These are phyloP conservation scores for Dichotomopilus funicola DNA, from an alignment of 2,329 filamentous ascomycete genomes.

Conservation along the genomic window DNA sequence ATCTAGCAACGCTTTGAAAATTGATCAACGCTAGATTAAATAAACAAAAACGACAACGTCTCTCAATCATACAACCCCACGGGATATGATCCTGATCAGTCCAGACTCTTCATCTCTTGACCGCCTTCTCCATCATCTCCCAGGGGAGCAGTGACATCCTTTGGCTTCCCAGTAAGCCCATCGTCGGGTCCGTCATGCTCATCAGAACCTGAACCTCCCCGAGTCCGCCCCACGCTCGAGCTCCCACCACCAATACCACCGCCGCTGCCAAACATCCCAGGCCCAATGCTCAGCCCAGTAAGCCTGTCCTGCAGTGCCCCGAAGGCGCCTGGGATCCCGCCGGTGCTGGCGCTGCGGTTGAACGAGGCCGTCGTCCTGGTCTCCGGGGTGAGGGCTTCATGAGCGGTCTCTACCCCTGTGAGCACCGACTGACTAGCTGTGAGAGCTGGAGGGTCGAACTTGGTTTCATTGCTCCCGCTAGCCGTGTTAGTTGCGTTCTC, in stretches of 20 bases:
- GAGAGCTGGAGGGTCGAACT: conserved; percentile 35
- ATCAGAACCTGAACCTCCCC: conserved; percentile 2
- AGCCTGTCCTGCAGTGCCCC: conserved; percentile 43
- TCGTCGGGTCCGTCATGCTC: conserved; percentile 1
- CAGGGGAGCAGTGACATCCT: background rate
- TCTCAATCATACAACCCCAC: background rate
- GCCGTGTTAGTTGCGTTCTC: no score
- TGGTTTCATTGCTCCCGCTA: conserved; percentile 11
- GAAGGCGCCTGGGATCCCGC: conserved; percentile 38
- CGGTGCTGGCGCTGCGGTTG: conserved; percentile 40
- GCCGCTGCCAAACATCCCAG: conserved; percentile 27
- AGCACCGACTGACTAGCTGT: conserved; percentile 47
- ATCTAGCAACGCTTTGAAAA: no score
- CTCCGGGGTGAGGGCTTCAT: conserved; percentile 43
- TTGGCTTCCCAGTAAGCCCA: background rate
- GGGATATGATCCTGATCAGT: conserved; percentile 8
- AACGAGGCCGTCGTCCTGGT: conserved; percentile 30
- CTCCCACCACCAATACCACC: conserved; percentile 12
- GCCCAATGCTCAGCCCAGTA: conserved; percentile 43
- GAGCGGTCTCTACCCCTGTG: conserved; percentile 51
- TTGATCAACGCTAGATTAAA: no score
- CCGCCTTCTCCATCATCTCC: conserved; percentile 7
- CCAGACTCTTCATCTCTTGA: conserved; percentile 25
- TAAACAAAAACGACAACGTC: background rate
- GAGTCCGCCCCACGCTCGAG: conserved; percentile 10